Evolutionary conservation across 768 basidiomycete species (phyloP).

Genomic region (Tulasnella calospora): DNA sequence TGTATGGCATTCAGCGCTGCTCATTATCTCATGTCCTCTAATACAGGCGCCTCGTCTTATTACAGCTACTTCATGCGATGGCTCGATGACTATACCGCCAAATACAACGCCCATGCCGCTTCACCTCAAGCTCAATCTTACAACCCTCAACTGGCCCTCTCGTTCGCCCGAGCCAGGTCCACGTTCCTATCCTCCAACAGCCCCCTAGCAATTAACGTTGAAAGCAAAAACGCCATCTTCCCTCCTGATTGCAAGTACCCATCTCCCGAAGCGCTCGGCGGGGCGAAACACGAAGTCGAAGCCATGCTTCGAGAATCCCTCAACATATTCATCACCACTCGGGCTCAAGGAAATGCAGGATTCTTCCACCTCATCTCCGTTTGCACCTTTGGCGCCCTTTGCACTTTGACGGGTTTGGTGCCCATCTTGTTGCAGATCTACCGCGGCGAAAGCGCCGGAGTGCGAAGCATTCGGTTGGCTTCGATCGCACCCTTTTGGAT

Average conservation of each 20-base stretch:
- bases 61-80: constrained; percentile 13
- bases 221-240: constrained; percentile 1
- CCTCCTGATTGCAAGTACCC: constrained; percentile 6
- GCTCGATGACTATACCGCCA: constrained; percentile 16
- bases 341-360: constrained; percentile 5
- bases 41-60: background rate
- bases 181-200: constrained; percentile 1
- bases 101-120: constrained; percentile 4
- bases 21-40: background rate
- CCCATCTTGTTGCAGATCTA: constrained; percentile 15
- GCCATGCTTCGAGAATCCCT: constrained; percentile 20
- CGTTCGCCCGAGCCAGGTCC: constrained; percentile 8
- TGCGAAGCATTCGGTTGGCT: constrained; percentile 7
- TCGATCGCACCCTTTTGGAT: constrained; percentile 1
- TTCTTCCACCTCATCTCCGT: background rate
- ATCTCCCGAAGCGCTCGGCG: background rate
- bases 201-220: background rate
- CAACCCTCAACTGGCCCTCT: background rate
- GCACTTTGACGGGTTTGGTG: background rate
- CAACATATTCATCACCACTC: constrained; percentile 7
- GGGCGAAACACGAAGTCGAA: constrained; percentile 6
- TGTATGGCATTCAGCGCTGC: background rate
- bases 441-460: background rate
- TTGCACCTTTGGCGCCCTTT: background rate
- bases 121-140: background rate